Base-by-base conservation (phyloP, 2,329 filamentous ascomycete species). In the Epichloe aotearoae region DNA sequence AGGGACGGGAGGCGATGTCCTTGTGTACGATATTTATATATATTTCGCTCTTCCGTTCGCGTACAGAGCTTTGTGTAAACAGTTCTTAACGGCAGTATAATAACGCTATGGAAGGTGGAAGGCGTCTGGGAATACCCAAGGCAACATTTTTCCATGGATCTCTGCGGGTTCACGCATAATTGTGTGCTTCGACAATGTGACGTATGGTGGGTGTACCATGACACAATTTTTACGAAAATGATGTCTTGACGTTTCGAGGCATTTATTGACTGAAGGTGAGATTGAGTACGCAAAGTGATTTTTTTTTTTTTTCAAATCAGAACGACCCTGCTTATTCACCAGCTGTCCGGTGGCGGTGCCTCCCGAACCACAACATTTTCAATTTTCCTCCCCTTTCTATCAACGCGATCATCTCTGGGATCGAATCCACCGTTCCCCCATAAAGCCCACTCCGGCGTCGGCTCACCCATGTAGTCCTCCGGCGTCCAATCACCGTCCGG, bases 391-490 rank as follows among this genome's bases (percentile, higher is more conserved):
- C 90, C 89, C 69, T 95, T 96, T 58, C 84, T 79, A 66, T 91
- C 86, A 8, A 96, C 89, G 55, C 91, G 77, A 65, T 86, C 80
- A 67, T 97, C 93, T 46, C 86, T 76, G 1, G 91, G 91, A 69
- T 97, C 88, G 64, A 97, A 97, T 0, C 91, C 93, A 2, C 91
- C 91, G 57, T 90, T 87, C 0, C 91, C 93, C 88, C 89, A 97
- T 17, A 84, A 80, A 10, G 91, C 91, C 93, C 91, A 97, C 63
- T 95, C 88, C 1, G 89, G 87, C 38, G 89, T 97, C 57, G 85
- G 77, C 40, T 75, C 75, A 4, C 83, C 86, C 73, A 95, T 86
- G 68, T 97, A 97, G 63, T 97, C 90, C 69, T 95, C 88, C 0
- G 91, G 89, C 8, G 72, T 75, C 73, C 94, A 96, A 12, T 86